Percentiles rank a stretch among this genome's conserved stretches.
Conservation (phyloP, 768 basidiomycete species). For the Pleurotus tuber-regium region DNA sequence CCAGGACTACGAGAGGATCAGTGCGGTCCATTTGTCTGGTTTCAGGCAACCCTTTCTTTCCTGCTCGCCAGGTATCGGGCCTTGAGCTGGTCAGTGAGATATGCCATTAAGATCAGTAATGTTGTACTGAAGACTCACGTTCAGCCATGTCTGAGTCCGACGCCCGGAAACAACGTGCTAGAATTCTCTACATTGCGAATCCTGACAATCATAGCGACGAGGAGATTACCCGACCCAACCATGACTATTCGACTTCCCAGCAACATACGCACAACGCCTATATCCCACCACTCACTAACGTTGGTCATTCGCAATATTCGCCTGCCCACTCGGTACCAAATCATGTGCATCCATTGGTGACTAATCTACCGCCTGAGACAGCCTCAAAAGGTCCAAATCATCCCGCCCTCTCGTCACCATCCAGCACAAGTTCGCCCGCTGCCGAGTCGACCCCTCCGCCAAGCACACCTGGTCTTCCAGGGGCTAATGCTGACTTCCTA, state of each 20-base stretch:
- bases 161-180: conserved; percentile 36
- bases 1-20: conserved; percentile 1
- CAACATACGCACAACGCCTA: conserved; percentile 23
- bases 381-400: conserved; percentile 32
- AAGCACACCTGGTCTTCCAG: conserved; percentile 54
- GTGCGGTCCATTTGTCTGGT: no score
- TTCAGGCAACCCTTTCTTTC: conserved; percentile 9
- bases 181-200: conserved; percentile 59
- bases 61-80: neutral
- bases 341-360: conserved; percentile 28
- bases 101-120: neutral
- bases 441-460: conserved; percentile 70
- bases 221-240: neutral
- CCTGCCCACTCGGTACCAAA: conserved; percentile 16
- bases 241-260: conserved; percentile 11
- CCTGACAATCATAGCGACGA: conserved; percentile 18
- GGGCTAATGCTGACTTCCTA: conserved; percentile 37
- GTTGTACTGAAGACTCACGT: conserved; percentile 3
- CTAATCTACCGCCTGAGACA: conserved; percentile 29
- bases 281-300: conserved; percentile 15
- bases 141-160: conserved; percentile 60
- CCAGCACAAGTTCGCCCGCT: conserved; percentile 61
- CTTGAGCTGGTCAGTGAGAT: conserved; percentile 1
- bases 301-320: neutral
- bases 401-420: conserved; percentile 67